These are phyloP conservation scores for Scenedesmus sp. DNA, from an alignment of 163 green algal genomes.

Conservation along the genomic window DNA sequence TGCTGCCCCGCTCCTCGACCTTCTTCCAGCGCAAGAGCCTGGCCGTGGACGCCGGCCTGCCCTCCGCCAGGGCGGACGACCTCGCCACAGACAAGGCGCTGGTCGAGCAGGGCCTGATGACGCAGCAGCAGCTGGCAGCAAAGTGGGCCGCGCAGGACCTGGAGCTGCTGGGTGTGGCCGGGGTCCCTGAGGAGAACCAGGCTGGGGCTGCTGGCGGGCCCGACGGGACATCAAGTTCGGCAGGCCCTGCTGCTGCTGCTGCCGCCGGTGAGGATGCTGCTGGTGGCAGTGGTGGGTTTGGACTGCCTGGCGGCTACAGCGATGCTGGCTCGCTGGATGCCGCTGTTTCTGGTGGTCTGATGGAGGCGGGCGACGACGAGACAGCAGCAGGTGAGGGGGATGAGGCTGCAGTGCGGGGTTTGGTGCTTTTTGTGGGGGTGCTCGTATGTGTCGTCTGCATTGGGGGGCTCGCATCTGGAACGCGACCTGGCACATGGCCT, in stretches of 20 bases:
- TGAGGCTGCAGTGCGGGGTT: background rate
- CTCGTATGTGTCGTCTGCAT: no score
- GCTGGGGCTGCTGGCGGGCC: background rate
- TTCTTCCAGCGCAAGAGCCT: slow-evolving; percentile 35
- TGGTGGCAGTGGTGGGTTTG: background rate
- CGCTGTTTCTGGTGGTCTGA: background rate
- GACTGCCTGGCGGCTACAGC: background rate
- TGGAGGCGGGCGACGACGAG: slow-evolving; percentile 19
- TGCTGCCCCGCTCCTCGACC: background rate
- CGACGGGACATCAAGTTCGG: background rate
- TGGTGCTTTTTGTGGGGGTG: no score
- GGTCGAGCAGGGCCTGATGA: slow-evolving; percentile 33
- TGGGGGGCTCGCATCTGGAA: no score
- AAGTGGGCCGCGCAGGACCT: slow-evolving; percentile 15
- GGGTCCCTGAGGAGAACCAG: background rate
- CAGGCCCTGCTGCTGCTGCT: background rate
- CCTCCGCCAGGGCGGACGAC: slow-evolving; percentile 18
- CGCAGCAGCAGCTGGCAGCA: background rate
- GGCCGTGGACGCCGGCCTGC: slow-evolving; percentile 31
- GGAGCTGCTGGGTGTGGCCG: background rate
- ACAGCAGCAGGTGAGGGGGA: background rate
- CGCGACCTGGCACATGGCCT: no score
- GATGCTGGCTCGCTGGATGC: slow-evolving; percentile 1
- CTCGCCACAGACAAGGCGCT: slow-evolving; percentile 8
- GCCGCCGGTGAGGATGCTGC: background rate